Conservation (phyloP, 441 rosid genomes). For the Erodium texanum region DNA sequence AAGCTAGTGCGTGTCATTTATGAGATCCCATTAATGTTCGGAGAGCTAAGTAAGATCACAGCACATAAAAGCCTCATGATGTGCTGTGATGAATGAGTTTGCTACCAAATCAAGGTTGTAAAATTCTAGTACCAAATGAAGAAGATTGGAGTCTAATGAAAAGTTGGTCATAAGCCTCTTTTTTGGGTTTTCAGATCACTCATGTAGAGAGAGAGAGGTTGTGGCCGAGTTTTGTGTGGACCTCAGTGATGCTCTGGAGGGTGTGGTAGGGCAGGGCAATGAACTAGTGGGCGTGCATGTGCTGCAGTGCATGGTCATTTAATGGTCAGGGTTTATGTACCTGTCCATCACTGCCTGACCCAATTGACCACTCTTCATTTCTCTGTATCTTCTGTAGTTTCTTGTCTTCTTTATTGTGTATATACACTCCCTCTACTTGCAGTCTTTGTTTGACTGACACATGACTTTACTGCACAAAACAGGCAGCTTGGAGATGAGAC, state of each 20-base stretch:
- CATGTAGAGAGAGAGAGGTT: neutral
- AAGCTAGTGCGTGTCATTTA: neutral
- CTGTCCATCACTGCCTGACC: neutral
- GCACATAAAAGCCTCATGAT: neutral
- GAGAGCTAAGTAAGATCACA: neutral
- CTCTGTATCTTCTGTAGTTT: neutral
- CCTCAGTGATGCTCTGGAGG: neutral
- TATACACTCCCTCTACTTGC: neutral
- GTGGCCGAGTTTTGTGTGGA: neutral
- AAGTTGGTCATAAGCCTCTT: neutral
- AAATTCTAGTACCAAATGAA: neutral
- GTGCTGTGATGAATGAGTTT: conserved; percentile 1
- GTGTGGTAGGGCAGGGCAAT: neutral
- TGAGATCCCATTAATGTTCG: neutral
- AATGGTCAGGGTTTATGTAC: neutral
- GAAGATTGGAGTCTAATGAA: neutral
- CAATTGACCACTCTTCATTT: neutral
- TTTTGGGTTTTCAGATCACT: neutral
- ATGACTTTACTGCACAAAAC: neutral
- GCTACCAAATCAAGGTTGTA: neutral
- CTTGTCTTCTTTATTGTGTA: conserved; percentile 18
- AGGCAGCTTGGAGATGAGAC: neutral
- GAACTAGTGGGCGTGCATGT: neutral
- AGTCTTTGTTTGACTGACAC: neutral
- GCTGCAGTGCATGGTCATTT: neutral